Conservation (phyloP, 2,329 filamentous ascomycete genomes). For the Phaeophleospora eucalypticola region DNA sequence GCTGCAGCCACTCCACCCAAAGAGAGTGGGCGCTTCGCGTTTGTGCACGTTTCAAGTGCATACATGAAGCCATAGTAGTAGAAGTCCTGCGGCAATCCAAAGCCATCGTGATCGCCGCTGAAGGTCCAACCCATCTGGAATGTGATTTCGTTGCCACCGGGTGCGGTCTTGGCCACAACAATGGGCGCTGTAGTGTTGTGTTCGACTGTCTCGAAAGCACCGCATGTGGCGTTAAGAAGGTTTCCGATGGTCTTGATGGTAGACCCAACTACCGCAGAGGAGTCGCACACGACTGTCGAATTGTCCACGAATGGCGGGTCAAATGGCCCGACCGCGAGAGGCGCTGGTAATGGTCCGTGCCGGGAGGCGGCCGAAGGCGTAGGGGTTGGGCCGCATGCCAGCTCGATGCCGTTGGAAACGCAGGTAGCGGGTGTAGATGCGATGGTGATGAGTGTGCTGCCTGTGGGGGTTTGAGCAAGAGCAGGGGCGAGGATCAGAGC, state of each 20-base stretch:
- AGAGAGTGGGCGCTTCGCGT: neutral
- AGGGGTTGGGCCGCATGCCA: neutral
- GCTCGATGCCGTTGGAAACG: neutral
- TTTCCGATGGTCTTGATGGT: neutral
- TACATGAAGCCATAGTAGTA: neutral
- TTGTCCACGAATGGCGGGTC: neutral
- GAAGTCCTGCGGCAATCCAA: neutral
- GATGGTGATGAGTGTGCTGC: neutral
- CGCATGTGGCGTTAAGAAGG: neutral
- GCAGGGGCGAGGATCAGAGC: no score
- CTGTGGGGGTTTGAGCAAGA: no score
- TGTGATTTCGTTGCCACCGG: neutral
- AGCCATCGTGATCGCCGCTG: neutral
- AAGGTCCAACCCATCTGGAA: neutral
- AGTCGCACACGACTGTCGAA: neutral
- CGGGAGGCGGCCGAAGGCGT: neutral
- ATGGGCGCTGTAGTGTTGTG: neutral
- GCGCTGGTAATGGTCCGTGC: no score
- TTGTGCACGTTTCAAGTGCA: neutral
- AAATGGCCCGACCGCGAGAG: no score
- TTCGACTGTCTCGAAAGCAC: neutral
- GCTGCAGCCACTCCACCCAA: neutral
- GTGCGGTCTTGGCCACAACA: neutral
- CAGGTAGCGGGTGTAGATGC: neutral
- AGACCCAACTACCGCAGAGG: neutral